Conservation (phyloP, 805 yeast species). For the Diddensiella transvaalensis region DNA sequence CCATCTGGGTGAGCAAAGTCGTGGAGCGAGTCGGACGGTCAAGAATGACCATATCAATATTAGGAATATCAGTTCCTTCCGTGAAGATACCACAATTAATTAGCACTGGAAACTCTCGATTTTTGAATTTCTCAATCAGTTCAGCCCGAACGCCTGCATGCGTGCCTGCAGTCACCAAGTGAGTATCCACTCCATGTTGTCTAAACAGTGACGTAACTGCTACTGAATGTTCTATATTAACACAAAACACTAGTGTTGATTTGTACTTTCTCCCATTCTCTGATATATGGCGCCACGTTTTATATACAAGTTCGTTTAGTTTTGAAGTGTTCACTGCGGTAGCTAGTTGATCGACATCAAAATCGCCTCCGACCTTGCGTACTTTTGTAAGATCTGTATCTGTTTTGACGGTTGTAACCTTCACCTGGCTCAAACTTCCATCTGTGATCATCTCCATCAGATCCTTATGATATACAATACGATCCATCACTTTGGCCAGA, state of each 20-base stretch:
- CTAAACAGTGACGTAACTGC: conserved; percentile 52
- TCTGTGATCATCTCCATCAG: conserved; percentile 62
- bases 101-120: conserved; percentile 63
- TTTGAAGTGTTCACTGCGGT: conserved; percentile 50
- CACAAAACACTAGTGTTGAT: conserved; percentile 75
- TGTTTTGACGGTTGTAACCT: conserved; percentile 55
- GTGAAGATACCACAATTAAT: conserved; percentile 89
- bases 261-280: conserved; percentile 38
- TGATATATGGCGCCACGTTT: conserved; percentile 47
- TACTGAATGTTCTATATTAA: conserved; percentile 64
- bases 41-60: conserved; percentile 72
- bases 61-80: conserved; percentile 93
- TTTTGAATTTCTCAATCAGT: conserved; percentile 54
- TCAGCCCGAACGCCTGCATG: conserved; percentile 46
- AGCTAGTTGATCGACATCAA: conserved; percentile 48
- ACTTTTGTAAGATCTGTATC: conserved; percentile 43
- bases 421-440: conserved; percentile 67
- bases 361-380: conserved; percentile 46
- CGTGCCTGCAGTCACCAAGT: conserved; percentile 67
- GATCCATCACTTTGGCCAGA: conserved; percentile 59
- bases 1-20: conserved; percentile 75
- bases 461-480: conserved; percentile 66
- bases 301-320: conserved; percentile 53
- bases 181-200: conserved; percentile 61
- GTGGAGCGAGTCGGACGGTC: conserved; percentile 79